Conservation (phyloP, 805 yeast species). For the Metschnikowia anglica region DNA sequence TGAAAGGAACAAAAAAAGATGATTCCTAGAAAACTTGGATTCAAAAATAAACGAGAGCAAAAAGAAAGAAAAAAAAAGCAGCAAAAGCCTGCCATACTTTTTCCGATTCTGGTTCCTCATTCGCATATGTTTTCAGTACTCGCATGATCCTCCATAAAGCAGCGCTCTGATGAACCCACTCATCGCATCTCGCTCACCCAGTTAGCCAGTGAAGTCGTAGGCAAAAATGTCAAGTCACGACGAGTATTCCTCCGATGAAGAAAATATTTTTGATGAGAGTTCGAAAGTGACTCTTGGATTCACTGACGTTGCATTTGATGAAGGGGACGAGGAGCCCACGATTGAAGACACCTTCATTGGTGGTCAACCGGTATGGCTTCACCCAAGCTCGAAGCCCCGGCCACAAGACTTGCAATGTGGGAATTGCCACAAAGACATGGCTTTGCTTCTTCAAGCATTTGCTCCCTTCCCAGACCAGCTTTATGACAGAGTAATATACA, state of each 20-base stretch:
- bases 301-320: slow-evolving; percentile 56
- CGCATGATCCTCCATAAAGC: slow-evolving; percentile 3
- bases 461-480: slow-evolving; percentile 71
- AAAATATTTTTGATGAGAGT: slow-evolving; percentile 34
- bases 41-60: not conserved
- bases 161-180: not conserved
- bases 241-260: slow-evolving; percentile 57
- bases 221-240: slow-evolving; percentile 38
- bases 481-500: slow-evolving; percentile 79
- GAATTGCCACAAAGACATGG: slow-evolving; percentile 61
- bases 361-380: slow-evolving; percentile 66
- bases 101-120: not conserved
- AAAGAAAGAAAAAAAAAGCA: not conserved
- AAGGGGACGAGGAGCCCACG: slow-evolving; percentile 36
- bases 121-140: not conserved
- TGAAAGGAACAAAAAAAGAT: not conserved
- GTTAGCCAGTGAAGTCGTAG: not conserved
- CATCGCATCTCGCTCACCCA: slow-evolving; percentile 1
- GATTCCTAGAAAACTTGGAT: not conserved
- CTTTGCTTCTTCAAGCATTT: slow-evolving; percentile 72
- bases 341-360: slow-evolving; percentile 80
- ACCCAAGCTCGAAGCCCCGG: slow-evolving; percentile 56
- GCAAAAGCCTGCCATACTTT: not conserved
- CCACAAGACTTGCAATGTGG: slow-evolving; percentile 57
- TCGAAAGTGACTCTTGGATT: slow-evolving; percentile 57